Conservation (phyloP, 1,139 yeast species). For the Blastobotrys arbuscula region DNA sequence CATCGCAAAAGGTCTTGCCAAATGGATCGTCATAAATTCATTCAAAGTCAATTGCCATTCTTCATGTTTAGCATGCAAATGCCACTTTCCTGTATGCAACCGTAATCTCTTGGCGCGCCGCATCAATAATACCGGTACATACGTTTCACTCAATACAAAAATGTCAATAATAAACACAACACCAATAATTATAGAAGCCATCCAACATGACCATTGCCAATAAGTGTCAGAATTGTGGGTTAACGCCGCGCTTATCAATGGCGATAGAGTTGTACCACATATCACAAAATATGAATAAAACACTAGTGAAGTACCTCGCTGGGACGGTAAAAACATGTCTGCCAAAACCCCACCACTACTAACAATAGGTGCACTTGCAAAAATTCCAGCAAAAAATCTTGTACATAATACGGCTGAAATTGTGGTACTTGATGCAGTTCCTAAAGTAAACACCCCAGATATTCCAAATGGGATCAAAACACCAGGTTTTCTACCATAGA, state of each 20-base stretch:
- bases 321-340: slow-evolving; percentile 55
- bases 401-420: slow-evolving; percentile 59
- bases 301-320: slow-evolving; percentile 70
- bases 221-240: slow-evolving; percentile 44
- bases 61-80: slow-evolving; percentile 41
- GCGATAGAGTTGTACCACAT: slow-evolving; percentile 70
- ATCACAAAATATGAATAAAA: slow-evolving; percentile 65
- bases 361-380: slow-evolving; percentile 67
- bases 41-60: slow-evolving; percentile 37
- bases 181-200: slow-evolving; percentile 61
- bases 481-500: slow-evolving; percentile 67
- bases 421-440: slow-evolving; percentile 36
- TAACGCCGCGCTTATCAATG: slow-evolving; percentile 61
- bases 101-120: slow-evolving; percentile 53
- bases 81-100: slow-evolving; percentile 52
- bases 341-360: slow-evolving; percentile 77
- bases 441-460: slow-evolving; percentile 37
- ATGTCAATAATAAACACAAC: slow-evolving; percentile 45
- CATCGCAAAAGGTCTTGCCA: slow-evolving; percentile 43
- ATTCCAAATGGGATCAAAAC: slow-evolving; percentile 57
- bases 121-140: slow-evolving; percentile 58
- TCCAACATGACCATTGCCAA: slow-evolving; percentile 58
- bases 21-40: slow-evolving; percentile 38
- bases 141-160: slow-evolving; percentile 62
- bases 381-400: slow-evolving; percentile 67